A percentile compares a stretch with the other conserved stretches of the same genome.
These are phyloP conservation scores for Aspergillus sp. DNA, from an alignment of 2,329 filamentous ascomycete genomes.

Conservation along the genomic window DNA sequence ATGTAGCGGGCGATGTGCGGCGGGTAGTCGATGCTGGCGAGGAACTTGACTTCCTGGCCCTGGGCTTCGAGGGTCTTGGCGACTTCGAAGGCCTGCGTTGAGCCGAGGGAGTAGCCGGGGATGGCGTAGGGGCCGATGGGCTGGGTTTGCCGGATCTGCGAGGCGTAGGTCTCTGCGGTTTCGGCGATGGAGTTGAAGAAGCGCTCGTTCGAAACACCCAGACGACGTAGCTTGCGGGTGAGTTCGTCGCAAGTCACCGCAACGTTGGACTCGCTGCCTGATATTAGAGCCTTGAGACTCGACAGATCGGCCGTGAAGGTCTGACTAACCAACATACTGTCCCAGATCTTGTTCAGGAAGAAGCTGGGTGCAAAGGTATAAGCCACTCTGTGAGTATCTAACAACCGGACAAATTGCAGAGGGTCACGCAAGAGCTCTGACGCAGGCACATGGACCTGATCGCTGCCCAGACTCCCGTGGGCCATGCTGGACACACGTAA, in stretches of 20 bases:
- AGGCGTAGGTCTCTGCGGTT: conserved; percentile 38
- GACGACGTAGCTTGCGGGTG: no score
- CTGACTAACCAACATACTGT: no score
- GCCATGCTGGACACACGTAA: no score
- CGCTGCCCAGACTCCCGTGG: not conserved
- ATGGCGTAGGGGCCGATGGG: conserved; percentile 34
- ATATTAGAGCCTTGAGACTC: no score
- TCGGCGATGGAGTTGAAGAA: conserved; percentile 40
- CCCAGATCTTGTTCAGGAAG: conserved; percentile 7
- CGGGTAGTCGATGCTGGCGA: conserved; percentile 5
- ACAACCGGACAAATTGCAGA: conserved; percentile 39
- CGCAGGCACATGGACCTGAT: conserved; percentile 50
- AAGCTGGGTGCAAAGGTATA: conserved; percentile 19
- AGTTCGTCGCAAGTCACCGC: no score
- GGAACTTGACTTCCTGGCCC: conserved; percentile 40
- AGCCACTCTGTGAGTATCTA: conserved; percentile 34
- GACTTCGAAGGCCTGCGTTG: conserved; percentile 50
- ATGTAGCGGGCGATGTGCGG: conserved; percentile 6
- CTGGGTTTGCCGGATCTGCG: conserved; percentile 40
- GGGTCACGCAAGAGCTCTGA: conserved; percentile 42
- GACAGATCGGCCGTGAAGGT: no score
- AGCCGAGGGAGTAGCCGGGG: conserved; percentile 47
- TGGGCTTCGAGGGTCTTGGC: conserved; percentile 43
- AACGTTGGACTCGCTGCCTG: no score
- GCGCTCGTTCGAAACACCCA: conserved; percentile 16